phyloP scores from a whole-genome alignment of 257 asterid species.

The Linderniella brevidens region DNA sequence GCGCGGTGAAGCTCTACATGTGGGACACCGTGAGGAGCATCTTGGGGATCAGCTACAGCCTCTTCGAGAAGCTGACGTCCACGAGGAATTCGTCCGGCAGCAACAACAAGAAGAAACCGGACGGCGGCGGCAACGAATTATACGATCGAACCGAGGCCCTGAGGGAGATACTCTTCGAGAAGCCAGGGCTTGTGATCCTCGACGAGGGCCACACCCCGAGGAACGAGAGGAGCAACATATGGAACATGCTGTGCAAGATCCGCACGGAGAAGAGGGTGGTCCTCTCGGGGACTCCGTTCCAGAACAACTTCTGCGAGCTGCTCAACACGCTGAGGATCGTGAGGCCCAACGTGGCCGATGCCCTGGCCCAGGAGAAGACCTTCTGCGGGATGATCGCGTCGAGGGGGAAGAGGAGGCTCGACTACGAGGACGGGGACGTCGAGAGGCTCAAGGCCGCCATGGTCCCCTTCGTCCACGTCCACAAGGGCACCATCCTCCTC shows the following conservation, averaged over 20 bases:
- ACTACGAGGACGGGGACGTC: conserved; percentile 7
- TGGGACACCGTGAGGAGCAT: conserved; percentile 26
- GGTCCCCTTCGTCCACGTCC: conserved; percentile 44
- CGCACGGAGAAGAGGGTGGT: conserved; percentile 28
- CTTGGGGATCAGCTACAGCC: conserved; percentile 37
- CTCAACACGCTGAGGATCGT: conserved; percentile 33
- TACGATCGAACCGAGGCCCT: conserved; percentile 9
- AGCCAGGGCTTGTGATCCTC: conserved; percentile 36
- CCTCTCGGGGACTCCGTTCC: conserved; percentile 68
- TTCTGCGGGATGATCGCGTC: conserved; percentile 15
- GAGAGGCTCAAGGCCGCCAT: conserved; percentile 24
- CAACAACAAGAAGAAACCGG: too few species aligned
- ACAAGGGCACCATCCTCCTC: conserved; percentile 37
- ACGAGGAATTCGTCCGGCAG: conserved; percentile 3
- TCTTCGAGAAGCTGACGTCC: conserved; percentile 21
- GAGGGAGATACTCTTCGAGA: conserved; percentile 25
- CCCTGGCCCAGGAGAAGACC: conserved; percentile 15
- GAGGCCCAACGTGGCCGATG: conserved; percentile 32
- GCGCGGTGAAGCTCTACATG: conserved; percentile 20
- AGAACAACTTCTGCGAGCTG: conserved; percentile 42
- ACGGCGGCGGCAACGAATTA: too few species aligned
- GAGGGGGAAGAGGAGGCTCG: not conserved
- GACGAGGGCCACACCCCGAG: conserved; percentile 70
- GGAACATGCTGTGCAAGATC: conserved; percentile 31
- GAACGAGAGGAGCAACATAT: conserved; percentile 24